phyloP scores from a whole-genome alignment of 139 green algal species.

The Asterochloris erici region DNA sequence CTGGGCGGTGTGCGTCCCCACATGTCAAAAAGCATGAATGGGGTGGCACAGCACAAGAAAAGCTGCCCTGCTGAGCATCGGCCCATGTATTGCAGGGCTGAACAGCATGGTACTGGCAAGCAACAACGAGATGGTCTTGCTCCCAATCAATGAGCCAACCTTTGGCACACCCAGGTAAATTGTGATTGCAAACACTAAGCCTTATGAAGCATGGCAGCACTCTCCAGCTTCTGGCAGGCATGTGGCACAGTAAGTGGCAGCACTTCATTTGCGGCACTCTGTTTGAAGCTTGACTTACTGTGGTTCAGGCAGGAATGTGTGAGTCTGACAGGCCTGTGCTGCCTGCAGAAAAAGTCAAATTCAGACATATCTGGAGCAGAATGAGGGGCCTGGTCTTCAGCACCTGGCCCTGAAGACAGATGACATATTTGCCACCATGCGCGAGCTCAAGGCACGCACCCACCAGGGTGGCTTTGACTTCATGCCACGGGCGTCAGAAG shows the following conservation, averaged over 20 bases:
- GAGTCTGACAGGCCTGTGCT: neutral
- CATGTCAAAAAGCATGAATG: too few relatives aligned
- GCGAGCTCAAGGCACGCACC: slow-evolving; percentile 57
- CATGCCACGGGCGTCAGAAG: slow-evolving; percentile 73
- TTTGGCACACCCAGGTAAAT: slow-evolving; percentile 67
- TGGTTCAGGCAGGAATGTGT: neutral
- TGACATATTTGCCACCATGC: slow-evolving; percentile 91
- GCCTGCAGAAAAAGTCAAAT: slow-evolving; percentile 73
- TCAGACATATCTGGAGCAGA: slow-evolving; percentile 98
- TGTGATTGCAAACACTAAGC: neutral
- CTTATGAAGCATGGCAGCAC: neutral
- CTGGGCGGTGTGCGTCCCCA: too few relatives aligned
- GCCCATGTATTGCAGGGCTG: slow-evolving; percentile 46
- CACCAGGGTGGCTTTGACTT: slow-evolving; percentile 75
- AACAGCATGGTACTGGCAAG: slow-evolving; percentile 90
- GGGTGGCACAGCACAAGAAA: too few relatives aligned
- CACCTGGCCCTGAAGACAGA: slow-evolving; percentile 95
- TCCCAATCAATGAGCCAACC: slow-evolving; percentile 97
- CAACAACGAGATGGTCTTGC: slow-evolving; percentile 94
- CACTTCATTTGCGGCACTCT: neutral
- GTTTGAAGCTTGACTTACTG: neutral
- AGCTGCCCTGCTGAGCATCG: too few relatives aligned
- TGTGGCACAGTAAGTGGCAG: neutral
- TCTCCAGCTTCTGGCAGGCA: too few relatives aligned
- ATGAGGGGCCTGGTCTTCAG: slow-evolving; percentile 94